These are phyloP conservation scores for Didymella glomerata DNA, from an alignment of 2,329 filamentous ascomycete species.

Conservation along the genomic window DNA sequence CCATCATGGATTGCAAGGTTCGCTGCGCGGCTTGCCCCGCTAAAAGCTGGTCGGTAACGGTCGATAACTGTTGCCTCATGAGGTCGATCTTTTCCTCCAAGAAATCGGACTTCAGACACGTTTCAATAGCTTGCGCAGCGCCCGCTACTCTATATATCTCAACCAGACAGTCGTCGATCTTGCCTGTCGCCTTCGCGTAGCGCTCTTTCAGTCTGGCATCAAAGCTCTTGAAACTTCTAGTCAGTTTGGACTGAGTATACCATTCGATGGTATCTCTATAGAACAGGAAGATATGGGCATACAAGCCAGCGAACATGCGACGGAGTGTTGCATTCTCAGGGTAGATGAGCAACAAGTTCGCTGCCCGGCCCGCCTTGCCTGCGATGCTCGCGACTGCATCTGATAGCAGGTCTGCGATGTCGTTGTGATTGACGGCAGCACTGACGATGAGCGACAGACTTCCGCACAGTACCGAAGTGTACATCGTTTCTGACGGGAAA, in stretches of 20 bases:
- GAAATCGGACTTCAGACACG: too few species aligned
- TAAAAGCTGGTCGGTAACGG: too few species aligned
- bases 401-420: background rate
- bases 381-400: background rate
- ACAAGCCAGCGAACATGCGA: background rate
- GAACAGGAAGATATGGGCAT: conserved; percentile 7
- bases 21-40: too few species aligned
- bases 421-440: conserved; percentile 1
- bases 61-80: too few species aligned
- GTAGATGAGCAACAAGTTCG: background rate
- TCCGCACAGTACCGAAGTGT: background rate
- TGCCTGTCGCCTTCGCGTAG: background rate
- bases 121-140: too few species aligned
- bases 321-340: too few species aligned
- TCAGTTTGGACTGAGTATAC: conserved; percentile 1
- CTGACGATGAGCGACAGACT: background rate
- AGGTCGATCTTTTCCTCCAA: too few species aligned
- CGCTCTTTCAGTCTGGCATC: background rate
- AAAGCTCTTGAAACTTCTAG: background rate
- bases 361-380: background rate
- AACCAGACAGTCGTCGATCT: background rate
- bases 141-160: background rate
- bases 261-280: conserved; percentile 1
- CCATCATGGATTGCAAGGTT: too few species aligned
- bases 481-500: background rate